Percentiles rank a stretch among this genome's conserved stretches.
phyloP scores from a whole-genome alignment of 2,329 filamentous ascomycete genomes.

The Sarocladium kiliense region DNA sequence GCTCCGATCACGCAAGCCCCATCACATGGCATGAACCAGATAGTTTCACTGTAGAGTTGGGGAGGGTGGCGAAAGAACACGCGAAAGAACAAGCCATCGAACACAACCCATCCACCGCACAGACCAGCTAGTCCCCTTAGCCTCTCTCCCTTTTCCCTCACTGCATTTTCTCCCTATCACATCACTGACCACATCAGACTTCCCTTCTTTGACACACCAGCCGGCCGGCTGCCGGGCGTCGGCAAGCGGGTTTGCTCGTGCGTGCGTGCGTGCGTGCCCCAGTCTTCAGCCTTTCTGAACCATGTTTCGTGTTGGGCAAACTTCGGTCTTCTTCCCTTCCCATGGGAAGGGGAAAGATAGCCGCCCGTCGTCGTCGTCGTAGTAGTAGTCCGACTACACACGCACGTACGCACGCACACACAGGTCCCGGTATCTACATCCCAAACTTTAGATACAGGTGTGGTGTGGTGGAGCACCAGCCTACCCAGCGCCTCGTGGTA shows the following conservation, averaged over 20 bases:
- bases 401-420: too few relatives aligned
- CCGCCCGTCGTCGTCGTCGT: too few relatives aligned
- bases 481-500: too few relatives aligned
- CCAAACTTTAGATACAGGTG: too few relatives aligned
- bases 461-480: too few relatives aligned
- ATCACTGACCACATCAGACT: too few relatives aligned
- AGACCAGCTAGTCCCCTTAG: not conserved
- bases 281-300: not conserved
- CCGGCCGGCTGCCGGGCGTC: not conserved
- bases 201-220: not conserved
- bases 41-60: too few relatives aligned
- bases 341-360: not conserved
- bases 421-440: too few relatives aligned
- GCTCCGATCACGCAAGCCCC: not conserved
- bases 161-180: not conserved
- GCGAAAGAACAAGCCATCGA: constrained; percentile 1
- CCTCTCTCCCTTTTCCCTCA: not conserved
- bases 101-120: not conserved
- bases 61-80: constrained; percentile 1
- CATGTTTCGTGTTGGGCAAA: not conserved
- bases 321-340: too few relatives aligned
- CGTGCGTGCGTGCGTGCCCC: too few relatives aligned
- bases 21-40: not conserved
- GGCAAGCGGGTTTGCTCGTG: too few relatives aligned
- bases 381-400: too few relatives aligned